Evolutionary conservation across 225 moss, liverwort and hornwort species (phyloP).

Genomic region (Neckera pumila): DNA sequence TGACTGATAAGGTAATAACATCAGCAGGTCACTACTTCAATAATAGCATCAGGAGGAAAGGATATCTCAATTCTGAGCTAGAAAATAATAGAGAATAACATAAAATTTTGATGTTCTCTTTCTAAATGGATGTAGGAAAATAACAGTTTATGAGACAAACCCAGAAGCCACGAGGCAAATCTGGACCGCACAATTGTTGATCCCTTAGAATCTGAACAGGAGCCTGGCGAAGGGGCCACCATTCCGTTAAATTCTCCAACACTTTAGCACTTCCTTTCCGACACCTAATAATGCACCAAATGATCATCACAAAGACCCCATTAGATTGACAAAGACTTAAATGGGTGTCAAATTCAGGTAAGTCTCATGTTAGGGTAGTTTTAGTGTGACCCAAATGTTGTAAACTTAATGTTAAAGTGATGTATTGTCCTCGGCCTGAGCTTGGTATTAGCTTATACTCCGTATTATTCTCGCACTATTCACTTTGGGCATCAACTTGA

Average conservation of each 20-base stretch:
- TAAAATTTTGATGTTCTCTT: not conserved
- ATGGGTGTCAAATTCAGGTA: not conserved
- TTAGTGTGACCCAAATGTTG: not conserved
- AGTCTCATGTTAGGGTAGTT: too few relatives aligned
- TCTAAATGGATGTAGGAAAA: not conserved
- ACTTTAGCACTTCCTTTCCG: conserved; percentile 69
- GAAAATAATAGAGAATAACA: not conserved
- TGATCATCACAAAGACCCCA: not conserved
- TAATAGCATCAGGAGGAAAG: not conserved
- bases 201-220: conserved; percentile 17
- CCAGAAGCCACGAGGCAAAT: conserved; percentile 41
- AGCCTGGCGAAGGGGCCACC: conserved; percentile 56
- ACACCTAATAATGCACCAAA: conserved; percentile 40
- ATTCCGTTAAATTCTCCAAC: conserved; percentile 44
- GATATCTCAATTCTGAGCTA: not conserved
- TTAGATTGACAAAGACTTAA: not conserved
- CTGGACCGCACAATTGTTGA: conserved; percentile 34
- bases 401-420: not conserved
- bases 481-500: not conserved
- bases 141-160: not conserved
- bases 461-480: not conserved
- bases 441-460: not conserved
- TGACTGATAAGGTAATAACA: not conserved
- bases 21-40: not conserved
- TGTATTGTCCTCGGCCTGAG: not conserved